A percentile compares a stretch with the other conserved stretches of the same genome.
Evolutionary conservation across 2,329 filamentous ascomycete species (phyloP).

Genomic region (Trichophyton schoenleinii): DNA sequence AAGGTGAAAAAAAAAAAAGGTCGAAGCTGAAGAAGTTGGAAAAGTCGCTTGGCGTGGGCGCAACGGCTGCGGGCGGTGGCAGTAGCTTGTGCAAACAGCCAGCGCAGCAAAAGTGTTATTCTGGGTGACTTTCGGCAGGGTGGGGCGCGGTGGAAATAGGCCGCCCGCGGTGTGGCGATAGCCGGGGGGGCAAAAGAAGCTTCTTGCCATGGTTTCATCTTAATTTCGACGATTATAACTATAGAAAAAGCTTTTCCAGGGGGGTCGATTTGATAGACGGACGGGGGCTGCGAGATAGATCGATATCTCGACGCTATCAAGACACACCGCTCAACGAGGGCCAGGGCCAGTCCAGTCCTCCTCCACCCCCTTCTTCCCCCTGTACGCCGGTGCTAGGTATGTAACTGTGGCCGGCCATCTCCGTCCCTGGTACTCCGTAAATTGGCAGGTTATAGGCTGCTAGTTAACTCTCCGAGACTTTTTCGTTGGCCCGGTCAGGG

Average conservation of each 20-base stretch:
- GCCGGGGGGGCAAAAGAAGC: background rate
- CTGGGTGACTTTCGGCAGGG: no score
- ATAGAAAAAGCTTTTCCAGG: background rate
- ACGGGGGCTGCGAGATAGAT: background rate
- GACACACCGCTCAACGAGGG: background rate
- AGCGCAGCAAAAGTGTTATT: background rate
- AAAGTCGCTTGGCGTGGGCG: background rate
- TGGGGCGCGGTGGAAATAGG: background rate
- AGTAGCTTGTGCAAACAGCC: background rate
- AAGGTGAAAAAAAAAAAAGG: no score
- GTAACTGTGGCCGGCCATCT: background rate
- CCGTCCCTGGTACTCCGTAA: background rate
- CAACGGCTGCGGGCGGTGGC: background rate
- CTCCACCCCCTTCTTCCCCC: background rate
- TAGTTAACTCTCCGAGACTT: background rate
- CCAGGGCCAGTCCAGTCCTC: background rate
- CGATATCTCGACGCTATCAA: background rate
- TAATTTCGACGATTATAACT: background rate
- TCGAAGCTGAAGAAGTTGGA: background rate
- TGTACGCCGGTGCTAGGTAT: background rate
- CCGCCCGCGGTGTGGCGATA: background rate
- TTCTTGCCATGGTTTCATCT: background rate
- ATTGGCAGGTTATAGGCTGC: no score
- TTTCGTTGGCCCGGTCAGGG: background rate
- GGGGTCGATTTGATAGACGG: background rate